Evolutionary conservation across 495 filamentous ascomycete genomes (phyloP), one percentile per base, ranked within the genome.

Genomic region (Margaritispora aquatica): DNA sequence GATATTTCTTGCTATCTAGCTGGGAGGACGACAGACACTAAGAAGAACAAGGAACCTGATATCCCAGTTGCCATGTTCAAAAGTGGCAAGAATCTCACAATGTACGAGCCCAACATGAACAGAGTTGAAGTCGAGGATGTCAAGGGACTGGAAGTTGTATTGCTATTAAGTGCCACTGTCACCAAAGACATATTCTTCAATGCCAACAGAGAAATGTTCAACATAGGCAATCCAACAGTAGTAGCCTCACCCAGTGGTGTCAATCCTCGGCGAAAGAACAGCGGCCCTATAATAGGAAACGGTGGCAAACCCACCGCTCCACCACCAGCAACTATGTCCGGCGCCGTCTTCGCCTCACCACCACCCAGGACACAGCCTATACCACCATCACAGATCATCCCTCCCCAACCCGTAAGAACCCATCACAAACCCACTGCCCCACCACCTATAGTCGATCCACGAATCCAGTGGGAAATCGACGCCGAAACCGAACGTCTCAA

Each of bases 31-130:
- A 80, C 87, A 0, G 80, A 84, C 26, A 84, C 84, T 26, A 80
- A 83, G 66, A 92, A 88, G 75, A 84, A 78, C 70, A 88, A 86
- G 65, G 95, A 98, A 71, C 93, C 94, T 9, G 94, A 97, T 73
- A 97, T 97, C 62, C 91, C 90, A 4, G 77, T 97, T 19, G 90
- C 89, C 0, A 77, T 97, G 56, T 96, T 93, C 75, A 82, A 82
- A 58, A 68, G 72, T 21, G 66, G 69, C 34, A 63, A 63, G 48
- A 79, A 60, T 44, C 58, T 97, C 27, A 95, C 93, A 15, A 75
- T 98, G 41, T 96, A 96, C 73, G 88, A 97, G 73, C 88, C 93
- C 19, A 97, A 97, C 68, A 75, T 97, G 26, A 85, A 87, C 48
- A 78, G 94, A 0, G 88, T 97, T 2, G 92, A 97, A 41, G 85